Percentiles rank a stretch among this genome's conserved stretches.
These are phyloP conservation scores for Fusarium torulosum DNA, from an alignment of 2,329 filamentous ascomycete species.

Conservation along the genomic window DNA sequence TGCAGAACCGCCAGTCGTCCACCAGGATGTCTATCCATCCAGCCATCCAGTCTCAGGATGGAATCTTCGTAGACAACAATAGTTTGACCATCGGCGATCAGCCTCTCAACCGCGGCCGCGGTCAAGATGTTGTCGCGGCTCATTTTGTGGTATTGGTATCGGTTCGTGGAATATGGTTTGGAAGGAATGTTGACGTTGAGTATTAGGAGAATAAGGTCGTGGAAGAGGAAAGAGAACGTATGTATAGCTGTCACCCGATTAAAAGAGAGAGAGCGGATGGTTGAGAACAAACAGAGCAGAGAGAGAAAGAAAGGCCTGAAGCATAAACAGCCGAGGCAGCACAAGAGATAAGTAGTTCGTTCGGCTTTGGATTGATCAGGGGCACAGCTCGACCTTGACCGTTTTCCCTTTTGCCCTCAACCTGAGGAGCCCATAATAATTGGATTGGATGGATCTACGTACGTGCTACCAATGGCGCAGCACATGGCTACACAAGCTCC, in stretches of 20 bases:
- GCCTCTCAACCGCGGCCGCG: conserved; percentile 60
- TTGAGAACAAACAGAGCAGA: conserved; percentile 2
- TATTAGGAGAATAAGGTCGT: not conserved
- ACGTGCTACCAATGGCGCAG: not conserved
- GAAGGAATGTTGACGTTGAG: conserved; percentile 5
- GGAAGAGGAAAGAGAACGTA: not conserved
- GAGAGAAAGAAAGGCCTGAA: not conserved
- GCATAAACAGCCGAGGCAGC: conserved; percentile 1
- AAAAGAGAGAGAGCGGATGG: not conserved
- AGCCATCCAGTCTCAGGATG: conserved; percentile 67
- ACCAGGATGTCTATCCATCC: conserved; percentile 71
- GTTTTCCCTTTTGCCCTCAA: not conserved
- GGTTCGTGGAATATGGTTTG: not conserved
- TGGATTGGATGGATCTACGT: not conserved
- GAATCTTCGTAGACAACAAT: conserved; percentile 69
- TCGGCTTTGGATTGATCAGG: not conserved
- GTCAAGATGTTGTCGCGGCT: conserved; percentile 60
- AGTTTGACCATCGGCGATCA: conserved; percentile 67
- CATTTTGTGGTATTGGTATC: conserved; percentile 37
- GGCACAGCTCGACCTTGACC: conserved; percentile 1
- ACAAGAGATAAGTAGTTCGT: conserved; percentile 9
- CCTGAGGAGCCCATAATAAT: not conserved
- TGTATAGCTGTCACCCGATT: not conserved
- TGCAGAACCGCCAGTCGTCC: conserved; percentile 70
- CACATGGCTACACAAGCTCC: not conserved